These are phyloP conservation scores for Boletus vinaceobasis DNA, from an alignment of 768 basidiomycete genomes.

Conservation along the genomic window DNA sequence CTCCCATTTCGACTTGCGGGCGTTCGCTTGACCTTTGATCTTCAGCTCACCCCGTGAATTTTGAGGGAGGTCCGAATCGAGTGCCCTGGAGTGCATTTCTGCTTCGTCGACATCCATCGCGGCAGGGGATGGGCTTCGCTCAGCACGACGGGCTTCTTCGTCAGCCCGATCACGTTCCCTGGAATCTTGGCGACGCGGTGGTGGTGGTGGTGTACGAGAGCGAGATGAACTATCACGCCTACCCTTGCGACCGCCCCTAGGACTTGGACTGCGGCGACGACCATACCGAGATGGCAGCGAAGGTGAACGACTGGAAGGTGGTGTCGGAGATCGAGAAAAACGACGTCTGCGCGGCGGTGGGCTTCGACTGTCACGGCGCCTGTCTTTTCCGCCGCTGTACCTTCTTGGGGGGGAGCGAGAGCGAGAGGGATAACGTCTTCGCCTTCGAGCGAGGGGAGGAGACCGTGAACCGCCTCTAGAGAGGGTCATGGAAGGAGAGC, in stretches of 20 bases:
- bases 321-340: constrained; percentile 47
- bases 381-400: constrained; percentile 15
- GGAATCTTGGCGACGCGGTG: constrained; percentile 32
- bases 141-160: constrained; percentile 19
- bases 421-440: constrained; percentile 32
- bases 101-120: constrained; percentile 23
- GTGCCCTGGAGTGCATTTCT: constrained; percentile 21
- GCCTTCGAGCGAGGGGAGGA: constrained; percentile 37
- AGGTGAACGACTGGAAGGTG: constrained; percentile 43
- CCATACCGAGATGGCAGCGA: constrained; percentile 35
- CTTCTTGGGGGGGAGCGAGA: constrained; percentile 32
- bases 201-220: constrained; percentile 32
- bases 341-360: constrained; percentile 38
- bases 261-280: constrained; percentile 46
- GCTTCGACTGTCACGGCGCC: constrained; percentile 30
- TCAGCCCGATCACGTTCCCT: constrained; percentile 21
- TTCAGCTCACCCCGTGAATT: constrained; percentile 52
- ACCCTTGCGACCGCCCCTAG: constrained; percentile 28
- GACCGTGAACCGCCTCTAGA: constrained; percentile 40
- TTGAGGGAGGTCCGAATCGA: constrained; percentile 31
- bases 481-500: constrained; percentile 34
- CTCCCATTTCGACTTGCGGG: constrained; percentile 55
- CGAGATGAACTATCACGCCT: constrained; percentile 32
- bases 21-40: constrained; percentile 70
- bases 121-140: constrained; percentile 26